phyloP scores from a whole-genome alignment of 2,329 filamentous ascomycete genomes.

The Dothiorella sarmentorum region DNA sequence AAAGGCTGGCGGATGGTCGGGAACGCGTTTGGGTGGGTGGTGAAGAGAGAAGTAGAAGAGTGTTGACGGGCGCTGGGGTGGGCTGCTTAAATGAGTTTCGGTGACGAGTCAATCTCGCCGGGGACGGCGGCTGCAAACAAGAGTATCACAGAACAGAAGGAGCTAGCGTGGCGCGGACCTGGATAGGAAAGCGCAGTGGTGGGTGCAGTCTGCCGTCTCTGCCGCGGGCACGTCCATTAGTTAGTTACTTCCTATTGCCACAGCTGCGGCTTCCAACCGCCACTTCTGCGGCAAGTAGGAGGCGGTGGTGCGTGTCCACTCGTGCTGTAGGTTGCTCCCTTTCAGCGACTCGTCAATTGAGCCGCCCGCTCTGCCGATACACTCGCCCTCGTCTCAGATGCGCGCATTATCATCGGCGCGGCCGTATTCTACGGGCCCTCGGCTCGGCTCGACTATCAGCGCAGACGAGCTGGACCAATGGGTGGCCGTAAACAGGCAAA shows the following conservation, averaged over 20 bases:
- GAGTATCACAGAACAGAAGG: conserved; percentile 19
- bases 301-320: no score
- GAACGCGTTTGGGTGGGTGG: neutral
- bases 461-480: neutral
- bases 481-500: conserved; percentile 1
- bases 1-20: neutral
- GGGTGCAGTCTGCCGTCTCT: neutral
- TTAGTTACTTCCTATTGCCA: neutral
- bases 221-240: neutral
- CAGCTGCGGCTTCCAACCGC: neutral
- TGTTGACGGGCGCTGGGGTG: conserved; percentile 6
- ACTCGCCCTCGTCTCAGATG: neutral
- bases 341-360: neutral
- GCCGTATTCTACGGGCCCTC: conserved; percentile 8
- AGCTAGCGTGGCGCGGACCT: conserved; percentile 18
- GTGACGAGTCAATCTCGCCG: conserved; percentile 8
- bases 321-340: conserved; percentile 11
- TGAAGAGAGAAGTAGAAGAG: conserved; percentile 9
- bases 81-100: conserved; percentile 18
- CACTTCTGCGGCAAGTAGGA: neutral
- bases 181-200: no score
- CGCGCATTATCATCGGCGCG: neutral
- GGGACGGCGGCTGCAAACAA: conserved; percentile 15
- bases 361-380: neutral
- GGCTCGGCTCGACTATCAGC: conserved; percentile 18